Evolutionary conservation across 164 flowering plant species (phyloP).

Genomic region (Vitis labrusca): DNA sequence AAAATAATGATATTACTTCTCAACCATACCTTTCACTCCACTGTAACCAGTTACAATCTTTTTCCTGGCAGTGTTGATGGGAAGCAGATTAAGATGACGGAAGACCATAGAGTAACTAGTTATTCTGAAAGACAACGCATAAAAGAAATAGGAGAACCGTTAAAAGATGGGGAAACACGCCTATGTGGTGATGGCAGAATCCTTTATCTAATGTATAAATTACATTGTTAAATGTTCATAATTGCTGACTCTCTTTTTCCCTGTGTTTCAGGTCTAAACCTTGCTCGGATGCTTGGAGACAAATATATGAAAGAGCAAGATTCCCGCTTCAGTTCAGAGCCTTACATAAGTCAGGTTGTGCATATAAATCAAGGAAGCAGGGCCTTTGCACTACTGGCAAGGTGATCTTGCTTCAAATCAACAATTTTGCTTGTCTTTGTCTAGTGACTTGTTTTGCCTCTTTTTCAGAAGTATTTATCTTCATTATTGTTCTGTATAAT

Average conservation of each 20-base stretch:
- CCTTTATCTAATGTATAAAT: background rate
- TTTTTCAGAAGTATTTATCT: background rate
- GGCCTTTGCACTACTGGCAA: constrained; percentile 84
- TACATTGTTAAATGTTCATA: constrained; percentile 1
- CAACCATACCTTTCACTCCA: background rate
- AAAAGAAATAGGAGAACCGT: constrained; percentile 58
- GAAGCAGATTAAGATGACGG: constrained; percentile 77
- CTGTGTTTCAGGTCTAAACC: constrained; percentile 66
- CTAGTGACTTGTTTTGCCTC: background rate
- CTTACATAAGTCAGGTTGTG: constrained; percentile 75
- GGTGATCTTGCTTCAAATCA: constrained; percentile 38
- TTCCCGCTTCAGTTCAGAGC: constrained; percentile 83
- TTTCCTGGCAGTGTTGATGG: constrained; percentile 62
- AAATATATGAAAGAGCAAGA: constrained; percentile 93
- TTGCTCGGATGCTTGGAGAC: constrained; percentile 97
- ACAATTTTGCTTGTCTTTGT: background rate
- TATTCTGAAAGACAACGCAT: constrained; percentile 73
- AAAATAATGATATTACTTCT: background rate
- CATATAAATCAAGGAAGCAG: constrained; percentile 53
- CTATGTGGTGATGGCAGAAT: constrained; percentile 55
- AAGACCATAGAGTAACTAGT: constrained; percentile 82
- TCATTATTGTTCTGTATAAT: background rate
- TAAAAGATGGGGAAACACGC: constrained; percentile 88
- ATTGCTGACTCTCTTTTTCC: background rate
- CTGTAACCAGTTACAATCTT: constrained; percentile 1